Evolutionary conservation across 768 basidiomycete genomes (phyloP).

Genomic region (Termitomyces sp.): DNA sequence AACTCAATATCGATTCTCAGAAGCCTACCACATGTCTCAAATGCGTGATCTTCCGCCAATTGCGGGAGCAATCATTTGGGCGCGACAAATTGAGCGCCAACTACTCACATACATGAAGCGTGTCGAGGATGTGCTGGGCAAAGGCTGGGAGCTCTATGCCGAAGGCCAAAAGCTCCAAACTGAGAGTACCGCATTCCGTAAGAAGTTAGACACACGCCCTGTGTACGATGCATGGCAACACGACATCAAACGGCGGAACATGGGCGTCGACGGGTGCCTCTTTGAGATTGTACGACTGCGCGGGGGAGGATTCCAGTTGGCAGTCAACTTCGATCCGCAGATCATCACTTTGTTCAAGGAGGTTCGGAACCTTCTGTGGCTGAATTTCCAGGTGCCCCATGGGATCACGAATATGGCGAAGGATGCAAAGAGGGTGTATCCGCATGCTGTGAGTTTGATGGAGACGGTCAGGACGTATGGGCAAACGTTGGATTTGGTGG

Average conservation of each 20-base stretch:
- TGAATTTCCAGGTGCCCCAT: constrained; percentile 94
- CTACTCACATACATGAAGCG: constrained; percentile 97
- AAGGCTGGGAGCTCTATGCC: constrained; percentile 99
- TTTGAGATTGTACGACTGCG: constrained; percentile 85
- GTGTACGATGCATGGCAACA: constrained; percentile 96
- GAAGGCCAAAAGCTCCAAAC: constrained; percentile 97
- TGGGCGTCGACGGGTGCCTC: constrained; percentile 87
- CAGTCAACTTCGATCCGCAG: constrained; percentile 97
- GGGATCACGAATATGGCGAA: constrained; percentile 95
- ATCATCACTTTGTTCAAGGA: constrained; percentile 99
- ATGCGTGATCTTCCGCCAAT: constrained; percentile 99
- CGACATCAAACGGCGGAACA: constrained; percentile 91
- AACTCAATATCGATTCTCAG: constrained; percentile 91
- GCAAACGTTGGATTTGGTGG: constrained; percentile 90
- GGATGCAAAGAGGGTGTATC: constrained; percentile 97
- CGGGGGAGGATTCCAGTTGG: constrained; percentile 79
- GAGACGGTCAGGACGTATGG: constrained; percentile 98
- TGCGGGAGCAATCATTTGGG: constrained; percentile 98
- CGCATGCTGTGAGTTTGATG: constrained; percentile 82
- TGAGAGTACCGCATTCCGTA: constrained; percentile 88
- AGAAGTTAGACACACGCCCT: constrained; percentile 92
- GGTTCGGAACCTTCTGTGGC: constrained; percentile 92
- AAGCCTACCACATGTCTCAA: constrained; percentile 97
- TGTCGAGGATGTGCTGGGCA: constrained; percentile 96
- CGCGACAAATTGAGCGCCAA: constrained; percentile 97